Conservation (phyloP, 2,329 filamentous ascomycete species). For the Drechslera avenae region DNA sequence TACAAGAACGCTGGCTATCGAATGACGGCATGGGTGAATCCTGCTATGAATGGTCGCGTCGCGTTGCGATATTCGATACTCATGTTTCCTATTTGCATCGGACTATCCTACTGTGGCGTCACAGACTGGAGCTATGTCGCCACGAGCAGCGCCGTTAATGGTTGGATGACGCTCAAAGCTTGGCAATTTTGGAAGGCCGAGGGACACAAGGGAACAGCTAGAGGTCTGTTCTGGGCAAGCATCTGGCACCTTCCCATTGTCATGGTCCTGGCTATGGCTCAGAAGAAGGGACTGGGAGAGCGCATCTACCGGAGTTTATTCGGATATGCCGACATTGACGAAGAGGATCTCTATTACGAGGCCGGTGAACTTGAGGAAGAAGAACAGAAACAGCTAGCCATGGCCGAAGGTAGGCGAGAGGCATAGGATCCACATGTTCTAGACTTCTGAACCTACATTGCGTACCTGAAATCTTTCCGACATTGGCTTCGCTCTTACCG, state of each 20-base stretch:
- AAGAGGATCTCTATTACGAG: constrained; percentile 44
- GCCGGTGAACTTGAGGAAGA: constrained; percentile 34
- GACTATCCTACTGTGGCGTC: constrained; percentile 76
- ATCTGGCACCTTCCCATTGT: constrained; percentile 94
- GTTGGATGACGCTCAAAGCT: constrained; percentile 82
- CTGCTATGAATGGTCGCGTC: constrained; percentile 81
- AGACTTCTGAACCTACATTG: neutral
- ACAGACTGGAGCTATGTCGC: constrained; percentile 85
- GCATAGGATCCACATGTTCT: constrained; percentile 8
- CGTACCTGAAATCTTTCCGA: neutral
- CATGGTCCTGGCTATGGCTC: constrained; percentile 85
- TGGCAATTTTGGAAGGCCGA: constrained; percentile 79
- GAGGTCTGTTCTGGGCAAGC: constrained; percentile 93
- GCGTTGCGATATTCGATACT: constrained; percentile 83
- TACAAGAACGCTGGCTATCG: constrained; percentile 73
- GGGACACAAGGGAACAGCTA: constrained; percentile 78
- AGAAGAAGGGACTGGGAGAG: constrained; percentile 77
- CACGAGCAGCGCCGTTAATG: constrained; percentile 81
- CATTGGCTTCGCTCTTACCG: neutral
- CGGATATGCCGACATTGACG: constrained; percentile 38
- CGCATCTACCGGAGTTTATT: constrained; percentile 40
- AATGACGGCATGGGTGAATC: constrained; percentile 86
- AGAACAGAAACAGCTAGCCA: constrained; percentile 19
- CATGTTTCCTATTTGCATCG: constrained; percentile 85
- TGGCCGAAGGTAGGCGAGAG: constrained; percentile 10